Percentiles rank a stretch among this genome's conserved stretches.
Conservation (phyloP, 352 stramenopile species). For the Globisporangium alternatum region DNA sequence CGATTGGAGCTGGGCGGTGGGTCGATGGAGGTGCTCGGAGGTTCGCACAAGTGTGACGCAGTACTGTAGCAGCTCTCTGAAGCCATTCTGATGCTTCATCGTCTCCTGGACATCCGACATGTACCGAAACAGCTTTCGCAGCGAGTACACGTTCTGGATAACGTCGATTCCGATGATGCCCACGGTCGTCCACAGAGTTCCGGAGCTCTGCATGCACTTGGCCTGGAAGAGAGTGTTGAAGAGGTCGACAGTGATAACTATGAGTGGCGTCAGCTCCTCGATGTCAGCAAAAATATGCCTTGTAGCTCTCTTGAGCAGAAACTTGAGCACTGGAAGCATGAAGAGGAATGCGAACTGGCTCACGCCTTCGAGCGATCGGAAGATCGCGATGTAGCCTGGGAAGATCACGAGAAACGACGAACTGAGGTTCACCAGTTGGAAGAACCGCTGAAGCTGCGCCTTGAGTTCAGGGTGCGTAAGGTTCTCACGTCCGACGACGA, state of each 20-base stretch:
- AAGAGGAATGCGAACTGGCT: no score
- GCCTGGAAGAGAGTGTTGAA: constrained; percentile 17
- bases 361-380: constrained; percentile 2
- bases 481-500: no score
- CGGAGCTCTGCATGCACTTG: constrained; percentile 22
- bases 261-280: background rate
- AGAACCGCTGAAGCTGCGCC: no score
- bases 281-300: constrained; percentile 1
- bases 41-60: background rate
- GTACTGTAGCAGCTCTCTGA: background rate
- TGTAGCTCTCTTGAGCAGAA: constrained; percentile 2
- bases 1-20: no score
- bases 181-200: constrained; percentile 18
- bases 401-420: constrained; percentile 10
- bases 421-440: no score
- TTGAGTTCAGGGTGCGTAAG: no score
- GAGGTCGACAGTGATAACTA: constrained; percentile 4
- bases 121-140: background rate
- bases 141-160: constrained; percentile 9
- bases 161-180: constrained; percentile 7
- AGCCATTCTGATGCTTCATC: background rate
- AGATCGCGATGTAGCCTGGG: constrained; percentile 7
- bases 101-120: no score
- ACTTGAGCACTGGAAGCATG: no score
- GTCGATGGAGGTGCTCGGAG: no score